Base-by-base conservation (phyloP, 108 stramenopile genomes). In the Fragilariopsis cylindrus region DNA sequence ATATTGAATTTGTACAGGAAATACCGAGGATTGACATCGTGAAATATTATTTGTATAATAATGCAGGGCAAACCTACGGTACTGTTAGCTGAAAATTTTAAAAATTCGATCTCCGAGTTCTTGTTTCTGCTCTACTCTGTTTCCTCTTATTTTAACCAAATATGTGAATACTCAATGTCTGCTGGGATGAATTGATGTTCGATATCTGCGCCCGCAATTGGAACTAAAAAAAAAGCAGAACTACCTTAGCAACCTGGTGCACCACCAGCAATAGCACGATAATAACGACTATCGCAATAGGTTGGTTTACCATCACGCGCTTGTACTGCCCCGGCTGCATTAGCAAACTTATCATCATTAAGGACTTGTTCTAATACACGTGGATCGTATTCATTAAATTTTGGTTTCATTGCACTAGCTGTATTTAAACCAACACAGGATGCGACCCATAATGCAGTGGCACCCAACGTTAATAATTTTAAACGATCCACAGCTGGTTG, bases 351-450 rank as follows among this genome's bases (percentile, higher is more conserved):
- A 11, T 84, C 83, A 72, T 93, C 88, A 46, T 85, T 76, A 11
- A 52, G 60, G 3, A 96, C 72, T 39, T 77, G 80, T 48, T 93
- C 83, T 48, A 96, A 60, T 74, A 93, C 87, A 41, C 74, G 77
- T n/a, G 94, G 92, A 83, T 96, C 90, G 70, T 93, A 96, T 71
- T 92, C 85, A 69, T 96, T 73, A 74, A 91, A 96, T 48, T 88
- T 30, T 54, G 92, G 92, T 69, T 95, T 90, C 50, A 60, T 30
- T 4, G 45, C 72, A 50, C 80, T 70, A 6, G 85, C 85, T 15
- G 79, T 84, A 71, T 92, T 92, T 66, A 92, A 79, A 0, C 74
- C 82, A n/a, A 91, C 46, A 50, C 84, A 82, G 15, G 92, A 92
- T 9, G 83, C 85, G 8, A 93, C 72, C 86, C 84, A 93, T 21